Conservation (phyloP, 768 basidiomycete genomes). For the Suillus tomentosus region DNA sequence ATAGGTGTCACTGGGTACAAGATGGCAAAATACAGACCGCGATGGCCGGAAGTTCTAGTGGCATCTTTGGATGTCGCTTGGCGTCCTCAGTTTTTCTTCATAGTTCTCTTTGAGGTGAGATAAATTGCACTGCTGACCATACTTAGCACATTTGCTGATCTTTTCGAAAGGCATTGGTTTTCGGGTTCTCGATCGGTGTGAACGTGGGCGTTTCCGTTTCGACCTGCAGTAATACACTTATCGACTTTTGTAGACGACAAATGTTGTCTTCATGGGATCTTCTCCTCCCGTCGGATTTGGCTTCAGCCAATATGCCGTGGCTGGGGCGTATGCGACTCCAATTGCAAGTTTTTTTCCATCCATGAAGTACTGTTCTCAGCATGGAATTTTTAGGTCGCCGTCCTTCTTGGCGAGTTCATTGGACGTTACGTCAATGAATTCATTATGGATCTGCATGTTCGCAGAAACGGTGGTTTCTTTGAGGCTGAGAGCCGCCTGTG, state of each 20-base stretch:
- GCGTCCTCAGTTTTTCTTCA: conserved; percentile 49
- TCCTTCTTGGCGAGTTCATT: conserved; percentile 51
- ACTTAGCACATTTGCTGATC: neutral
- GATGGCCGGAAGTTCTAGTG: conserved; percentile 38
- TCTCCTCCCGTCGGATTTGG: conserved; percentile 50
- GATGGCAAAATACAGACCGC: conserved; percentile 47
- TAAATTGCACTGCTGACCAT: neutral
- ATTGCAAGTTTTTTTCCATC: conserved; percentile 34
- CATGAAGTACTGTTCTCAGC: neutral
- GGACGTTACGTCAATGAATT: conserved; percentile 54
- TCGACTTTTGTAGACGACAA: conserved; percentile 43
- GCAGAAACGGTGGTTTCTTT: conserved; percentile 52
- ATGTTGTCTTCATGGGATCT: conserved; percentile 53
- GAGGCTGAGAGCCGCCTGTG: conserved; percentile 51
- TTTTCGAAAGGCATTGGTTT: conserved; percentile 38
- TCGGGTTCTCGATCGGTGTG: conserved; percentile 52
- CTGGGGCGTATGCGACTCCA: conserved; percentile 46
- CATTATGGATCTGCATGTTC: conserved; percentile 46
- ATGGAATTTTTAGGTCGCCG: conserved; percentile 39
- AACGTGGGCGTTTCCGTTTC: conserved; percentile 32
- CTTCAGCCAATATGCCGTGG: conserved; percentile 41
- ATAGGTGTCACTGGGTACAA: conserved; percentile 48
- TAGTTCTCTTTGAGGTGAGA: conserved; percentile 42
- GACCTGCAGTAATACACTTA: neutral
- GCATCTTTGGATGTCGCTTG: conserved; percentile 44